A percentile compares a stretch with the other conserved stretches of the same genome.
phyloP scores from a whole-genome alignment of 2,329 filamentous ascomycete genomes.

The Mariannaea elegans region DNA sequence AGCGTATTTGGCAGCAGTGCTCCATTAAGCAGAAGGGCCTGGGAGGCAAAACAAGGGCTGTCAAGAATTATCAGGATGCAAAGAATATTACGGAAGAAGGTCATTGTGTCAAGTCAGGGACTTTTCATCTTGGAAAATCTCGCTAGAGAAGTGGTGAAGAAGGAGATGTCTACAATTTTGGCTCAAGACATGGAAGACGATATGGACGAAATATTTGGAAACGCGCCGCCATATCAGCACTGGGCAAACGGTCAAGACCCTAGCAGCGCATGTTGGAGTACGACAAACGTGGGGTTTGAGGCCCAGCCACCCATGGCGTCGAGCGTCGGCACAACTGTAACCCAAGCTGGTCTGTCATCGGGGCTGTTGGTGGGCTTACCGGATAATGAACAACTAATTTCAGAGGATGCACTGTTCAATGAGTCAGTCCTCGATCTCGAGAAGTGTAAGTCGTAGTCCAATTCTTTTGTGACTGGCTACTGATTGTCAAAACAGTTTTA shows the following conservation, averaged over 20 bases:
- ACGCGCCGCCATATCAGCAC: neutral
- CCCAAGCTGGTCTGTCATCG: neutral
- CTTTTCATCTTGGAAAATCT: neutral
- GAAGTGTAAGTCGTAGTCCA: neutral
- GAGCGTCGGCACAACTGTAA: neutral
- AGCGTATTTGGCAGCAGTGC: neutral
- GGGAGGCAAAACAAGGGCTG: neutral
- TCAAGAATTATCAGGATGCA: neutral
- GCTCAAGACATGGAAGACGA: neutral
- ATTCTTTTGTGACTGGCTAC: neutral
- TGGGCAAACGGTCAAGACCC: neutral
- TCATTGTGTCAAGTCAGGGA: neutral
- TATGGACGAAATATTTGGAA: neutral
- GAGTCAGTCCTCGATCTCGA: neutral
- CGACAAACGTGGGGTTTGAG: neutral
- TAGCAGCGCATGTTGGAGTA: neutral
- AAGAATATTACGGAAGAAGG: neutral
- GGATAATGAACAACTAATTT: neutral
- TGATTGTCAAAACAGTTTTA: neutral
- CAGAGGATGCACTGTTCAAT: neutral
- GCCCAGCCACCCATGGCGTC: neutral
- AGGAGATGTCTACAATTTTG: neutral
- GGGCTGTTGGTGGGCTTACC: neutral
- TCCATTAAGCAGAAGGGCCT: neutral
- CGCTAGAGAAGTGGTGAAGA: neutral